phyloP scores from a whole-genome alignment of 208 protist genomes.

The Leishmania guyanensis region DNA sequence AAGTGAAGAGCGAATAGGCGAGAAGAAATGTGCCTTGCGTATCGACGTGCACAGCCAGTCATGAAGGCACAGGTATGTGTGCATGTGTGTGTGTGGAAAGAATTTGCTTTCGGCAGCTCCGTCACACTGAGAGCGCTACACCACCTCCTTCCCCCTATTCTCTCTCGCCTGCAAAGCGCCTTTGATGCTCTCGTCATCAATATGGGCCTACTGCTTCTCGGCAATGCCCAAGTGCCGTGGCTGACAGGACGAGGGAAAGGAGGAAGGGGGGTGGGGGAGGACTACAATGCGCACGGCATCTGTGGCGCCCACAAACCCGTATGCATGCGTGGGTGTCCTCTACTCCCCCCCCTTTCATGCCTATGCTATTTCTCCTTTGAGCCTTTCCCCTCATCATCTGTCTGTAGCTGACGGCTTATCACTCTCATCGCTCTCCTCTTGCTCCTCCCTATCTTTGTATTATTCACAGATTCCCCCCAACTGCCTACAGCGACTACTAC shows the following conservation, averaged over 20 bases:
- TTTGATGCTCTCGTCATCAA: not conserved
- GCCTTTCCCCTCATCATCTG: not conserved
- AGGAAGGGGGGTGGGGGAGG: not conserved
- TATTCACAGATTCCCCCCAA: not conserved
- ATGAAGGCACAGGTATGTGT: too few species aligned
- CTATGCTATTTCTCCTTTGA: not conserved
- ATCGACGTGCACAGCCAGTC: not conserved
- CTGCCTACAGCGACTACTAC: not conserved
- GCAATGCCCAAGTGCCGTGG: not conserved
- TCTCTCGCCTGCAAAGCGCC: not conserved
- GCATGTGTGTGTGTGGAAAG: not conserved
- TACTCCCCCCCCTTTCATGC: not conserved
- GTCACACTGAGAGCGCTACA: not conserved
- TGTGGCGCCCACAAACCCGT: not conserved
- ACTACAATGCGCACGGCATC: not conserved
- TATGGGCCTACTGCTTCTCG: not conserved
- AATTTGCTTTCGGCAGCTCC: not conserved
- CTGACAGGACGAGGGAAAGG: not conserved
- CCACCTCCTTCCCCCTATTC: not conserved
- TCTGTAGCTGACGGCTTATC: not conserved
- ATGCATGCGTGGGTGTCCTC: not conserved
- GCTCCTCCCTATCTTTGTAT: not conserved
- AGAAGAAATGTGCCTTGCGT: not conserved
- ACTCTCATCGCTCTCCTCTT: not conserved
- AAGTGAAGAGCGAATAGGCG: not conserved